Base-by-base conservation (phyloP, 768 basidiomycete genomes). In the Filobasidium wieringae region DNA sequence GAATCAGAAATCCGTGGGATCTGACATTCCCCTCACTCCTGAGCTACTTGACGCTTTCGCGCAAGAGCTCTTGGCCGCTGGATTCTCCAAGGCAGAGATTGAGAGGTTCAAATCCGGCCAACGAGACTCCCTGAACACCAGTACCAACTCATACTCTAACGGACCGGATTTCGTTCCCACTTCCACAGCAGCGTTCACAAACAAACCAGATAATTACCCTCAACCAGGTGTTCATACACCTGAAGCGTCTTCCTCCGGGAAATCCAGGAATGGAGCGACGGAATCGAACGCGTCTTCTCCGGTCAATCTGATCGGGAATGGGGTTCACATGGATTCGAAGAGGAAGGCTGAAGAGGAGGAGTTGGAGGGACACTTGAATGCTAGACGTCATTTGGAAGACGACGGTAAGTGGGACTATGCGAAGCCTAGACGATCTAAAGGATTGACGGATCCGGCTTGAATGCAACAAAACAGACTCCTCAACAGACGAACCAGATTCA, bases 261-360 rank as follows among this genome's bases (percentile, higher is more conserved):
- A 34, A 36, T n/a, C n/a, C n/a, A n/a, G n/a, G n/a, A n/a, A 53
- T 12, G 12, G 14, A 7, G 51, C 40, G 29, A 30, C n/a, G 15
- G 54, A 45, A 17, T 56, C 55, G 30, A 45, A 56, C 30, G 41
- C 27, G 27, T 32, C 29, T 45, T 45, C 33, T 11, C 55, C 55
- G n/a, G 37, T 29, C 12, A 39, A 36, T 30, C 11, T 15, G 27
- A 24, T 53, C n/a, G 51, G 36, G 26, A 33, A 53, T 41, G 34
- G 22, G 17, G 37, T 24, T 27, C 19, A 37, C 17, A 24, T 19
- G 17, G 22, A 36, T 11, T 36, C 22, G 19, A 57, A 57, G 36
- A 29, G 56, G 8, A 57, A 57, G 36, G 56, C 56, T n/a, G 49
- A 50, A 26, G 56, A 57, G 12, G 56, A 57, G 56, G 56, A 51